Base-by-base conservation (phyloP, 331 rosid genomes). In the Malus hybrid region DNA sequence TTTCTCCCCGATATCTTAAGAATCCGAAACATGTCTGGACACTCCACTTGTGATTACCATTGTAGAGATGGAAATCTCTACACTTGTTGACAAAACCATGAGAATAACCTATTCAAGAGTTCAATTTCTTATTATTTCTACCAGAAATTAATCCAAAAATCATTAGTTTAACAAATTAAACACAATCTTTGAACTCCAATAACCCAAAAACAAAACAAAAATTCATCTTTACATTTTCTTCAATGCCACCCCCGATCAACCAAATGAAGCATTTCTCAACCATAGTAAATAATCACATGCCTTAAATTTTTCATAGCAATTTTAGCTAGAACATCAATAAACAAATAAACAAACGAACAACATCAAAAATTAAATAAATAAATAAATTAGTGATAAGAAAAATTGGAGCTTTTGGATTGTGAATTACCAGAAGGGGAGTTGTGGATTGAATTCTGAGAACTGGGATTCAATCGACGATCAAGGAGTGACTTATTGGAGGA, bases 341-440 rank as follows among this genome's bases (percentile, higher is more conserved):
- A 44, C 16, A 44, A 44, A 44, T 44, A 44, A 44, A 44, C 16
- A 4, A 44, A 44, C 52, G 2, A 44, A 44, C 52, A 44, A 44
- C 52, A 44, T 44, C 1, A 44, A 6, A 42, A 36, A 44, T 34
- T 24, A 33, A 39, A 42, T 42, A 39, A 39, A 39, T 9, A 39
- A 39, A 39, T 0, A 7, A 34, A 44, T 18, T 24, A 27, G 56
- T 9, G 44, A 31, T 0, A 4, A 67, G 18, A 19, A 19, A 31
- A 20, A 72, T 31, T 65, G 52, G 4, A 32, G n/a, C 42, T 29
- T 29, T 29, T 50, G 24, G 4, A 29, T 4, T 42, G 27, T 14
- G 20, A 54, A 79, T 10, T 66, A 86, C 90, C 76, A 5, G 85
- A 71, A 82, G 76, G 67, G 34, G 75, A 74, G 14, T 79, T 80